Conservation (phyloP, 371 early-diverging fungal species). For the Batkoa obscura region DNA sequence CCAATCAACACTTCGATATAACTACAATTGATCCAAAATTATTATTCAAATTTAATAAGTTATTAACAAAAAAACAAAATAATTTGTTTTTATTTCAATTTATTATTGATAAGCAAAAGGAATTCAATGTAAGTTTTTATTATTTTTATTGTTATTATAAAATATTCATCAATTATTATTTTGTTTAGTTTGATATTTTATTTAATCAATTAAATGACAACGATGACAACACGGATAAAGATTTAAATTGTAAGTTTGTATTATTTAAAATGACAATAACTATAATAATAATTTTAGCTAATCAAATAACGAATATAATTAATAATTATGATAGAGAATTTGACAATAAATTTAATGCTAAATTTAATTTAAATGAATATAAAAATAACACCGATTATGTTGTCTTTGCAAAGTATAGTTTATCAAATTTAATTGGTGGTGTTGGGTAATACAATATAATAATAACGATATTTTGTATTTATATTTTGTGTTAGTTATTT, state of each 20-base stretch:
- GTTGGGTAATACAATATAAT: constrained; percentile 39
- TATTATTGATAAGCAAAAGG: too few relatives aligned
- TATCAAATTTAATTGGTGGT: constrained; percentile 80
- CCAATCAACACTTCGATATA: too few relatives aligned
- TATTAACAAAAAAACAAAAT: too few relatives aligned
- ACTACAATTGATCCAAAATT: too few relatives aligned
- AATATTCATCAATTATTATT: constrained; percentile 27
- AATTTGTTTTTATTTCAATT: too few relatives aligned
- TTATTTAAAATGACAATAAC: background rate
- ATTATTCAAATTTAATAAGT: too few relatives aligned
- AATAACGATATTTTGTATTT: background rate
- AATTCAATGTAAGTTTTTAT: constrained; percentile 6
- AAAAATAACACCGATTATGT: constrained; percentile 40
- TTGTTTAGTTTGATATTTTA: background rate
- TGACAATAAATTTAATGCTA: constrained; percentile 51
- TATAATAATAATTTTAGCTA: background rate
- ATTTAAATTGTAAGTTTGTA: background rate
- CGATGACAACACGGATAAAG: background rate
- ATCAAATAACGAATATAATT: background rate
- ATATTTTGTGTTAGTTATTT: constrained; percentile 18
- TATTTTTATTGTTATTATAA: constrained; percentile 44
- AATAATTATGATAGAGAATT: constrained; percentile 16
- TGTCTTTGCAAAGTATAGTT: constrained; percentile 45
- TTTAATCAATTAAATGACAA: background rate
- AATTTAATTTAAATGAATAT: constrained; percentile 32